These are phyloP conservation scores for Casuarina glauca DNA, from an alignment of 306 rosid species.

Conservation along the genomic window DNA sequence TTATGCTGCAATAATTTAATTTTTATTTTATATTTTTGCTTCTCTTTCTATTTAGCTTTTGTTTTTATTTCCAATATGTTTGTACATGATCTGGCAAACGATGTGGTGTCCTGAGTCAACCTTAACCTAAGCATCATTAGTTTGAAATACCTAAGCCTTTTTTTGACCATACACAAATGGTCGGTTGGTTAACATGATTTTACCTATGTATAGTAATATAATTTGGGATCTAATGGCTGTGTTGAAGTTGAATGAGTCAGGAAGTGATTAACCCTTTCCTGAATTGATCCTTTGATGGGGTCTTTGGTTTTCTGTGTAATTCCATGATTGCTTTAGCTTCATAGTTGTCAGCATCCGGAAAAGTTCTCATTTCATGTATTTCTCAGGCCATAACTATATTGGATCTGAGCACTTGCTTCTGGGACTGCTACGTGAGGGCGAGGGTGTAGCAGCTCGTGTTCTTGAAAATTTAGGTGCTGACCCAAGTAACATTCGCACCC, in stretches of 20 bases:
- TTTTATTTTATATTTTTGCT: not conserved
- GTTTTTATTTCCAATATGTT: not conserved
- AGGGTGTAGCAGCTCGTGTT: conserved; percentile 97
- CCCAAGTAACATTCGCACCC: conserved; percentile 88
- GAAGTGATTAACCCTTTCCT: not conserved
- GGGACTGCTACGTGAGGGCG: conserved; percentile 97
- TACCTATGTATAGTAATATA: not conserved
- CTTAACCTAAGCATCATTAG: not conserved
- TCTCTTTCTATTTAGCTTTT: not conserved
- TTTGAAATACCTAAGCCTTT: not conserved
- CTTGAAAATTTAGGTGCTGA: conserved; percentile 96
- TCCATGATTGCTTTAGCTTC: not conserved
- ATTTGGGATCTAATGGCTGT: not conserved
- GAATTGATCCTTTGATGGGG: not conserved
- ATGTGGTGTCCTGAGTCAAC: not conserved
- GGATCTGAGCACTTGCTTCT: conserved; percentile 98
- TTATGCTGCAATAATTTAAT: not conserved
- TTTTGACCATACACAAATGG: not conserved
- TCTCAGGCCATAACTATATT: conserved; percentile 86
- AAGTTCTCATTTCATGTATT: conserved; percentile 13
- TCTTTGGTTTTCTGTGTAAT: conserved; percentile 3
- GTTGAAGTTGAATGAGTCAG: not conserved
- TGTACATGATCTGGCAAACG: not conserved
- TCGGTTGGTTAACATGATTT: not conserved
- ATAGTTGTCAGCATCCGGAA: conserved; percentile 15